phyloP scores from a whole-genome alignment of 163 green algal genomes.

The Chlamydomonas reinhardtii region DNA sequence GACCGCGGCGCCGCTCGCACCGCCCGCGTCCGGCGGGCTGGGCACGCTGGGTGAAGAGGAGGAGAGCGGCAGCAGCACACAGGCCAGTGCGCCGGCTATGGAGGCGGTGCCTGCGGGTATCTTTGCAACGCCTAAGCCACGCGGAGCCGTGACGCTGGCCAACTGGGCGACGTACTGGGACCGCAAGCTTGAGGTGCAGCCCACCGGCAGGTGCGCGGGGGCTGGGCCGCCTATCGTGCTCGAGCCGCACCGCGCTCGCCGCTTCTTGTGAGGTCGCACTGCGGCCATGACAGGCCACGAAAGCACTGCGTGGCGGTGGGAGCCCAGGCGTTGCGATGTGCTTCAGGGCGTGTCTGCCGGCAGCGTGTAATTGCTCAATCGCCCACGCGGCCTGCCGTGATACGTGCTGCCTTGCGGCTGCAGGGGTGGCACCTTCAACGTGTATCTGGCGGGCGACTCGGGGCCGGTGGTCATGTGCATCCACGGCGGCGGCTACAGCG shows the following conservation, averaged over 20 bases:
- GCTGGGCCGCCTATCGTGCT: too few relatives aligned
- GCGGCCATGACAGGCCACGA: too few relatives aligned
- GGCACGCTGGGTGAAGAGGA: slow-evolving; percentile 39
- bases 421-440: slow-evolving; percentile 76
- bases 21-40: slow-evolving; percentile 6
- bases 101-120: neutral
- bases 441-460: slow-evolving; percentile 74
- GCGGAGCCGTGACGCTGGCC: neutral
- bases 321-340: too few relatives aligned
- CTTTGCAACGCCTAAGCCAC: neutral
- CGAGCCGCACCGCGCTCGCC: too few relatives aligned
- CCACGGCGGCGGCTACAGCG: slow-evolving; percentile 92
- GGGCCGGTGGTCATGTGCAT: slow-evolving; percentile 86
- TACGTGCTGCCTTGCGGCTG: too few relatives aligned
- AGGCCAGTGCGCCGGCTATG: neutral
- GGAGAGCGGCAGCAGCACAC: neutral
- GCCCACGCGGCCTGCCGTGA: too few relatives aligned
- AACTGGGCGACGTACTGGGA: slow-evolving; percentile 74
- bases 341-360: too few relatives aligned
- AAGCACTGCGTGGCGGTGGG: too few relatives aligned
- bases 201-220: slow-evolving; percentile 57
- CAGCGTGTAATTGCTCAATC: too few relatives aligned
- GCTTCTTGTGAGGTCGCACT: too few relatives aligned
- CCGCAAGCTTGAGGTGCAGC: slow-evolving; percentile 49
- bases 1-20: neutral